A percentile compares a stretch with the other conserved stretches of the same genome.
phyloP scores from a whole-genome alignment of 2,329 filamentous ascomycete species.

The Dryadomyces quercus-mongolicae region DNA sequence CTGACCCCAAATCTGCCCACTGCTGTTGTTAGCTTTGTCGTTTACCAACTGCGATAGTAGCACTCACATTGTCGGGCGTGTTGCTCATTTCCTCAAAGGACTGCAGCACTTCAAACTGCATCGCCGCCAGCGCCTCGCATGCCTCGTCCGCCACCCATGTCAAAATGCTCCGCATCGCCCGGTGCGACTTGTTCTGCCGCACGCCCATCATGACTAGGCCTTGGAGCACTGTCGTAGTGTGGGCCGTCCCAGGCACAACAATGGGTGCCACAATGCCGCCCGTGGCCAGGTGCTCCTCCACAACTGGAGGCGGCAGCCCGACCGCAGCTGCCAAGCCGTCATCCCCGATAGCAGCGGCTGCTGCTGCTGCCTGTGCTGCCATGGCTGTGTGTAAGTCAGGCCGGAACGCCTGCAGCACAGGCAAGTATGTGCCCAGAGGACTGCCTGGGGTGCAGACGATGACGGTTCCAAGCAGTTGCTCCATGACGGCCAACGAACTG shows the following conservation, averaged over 20 bases:
- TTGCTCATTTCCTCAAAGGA: constrained; percentile 71
- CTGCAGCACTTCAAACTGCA: constrained; percentile 72
- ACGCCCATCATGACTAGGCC: constrained; percentile 71
- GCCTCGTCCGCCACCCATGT: constrained; percentile 70
- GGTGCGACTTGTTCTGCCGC: constrained; percentile 69
- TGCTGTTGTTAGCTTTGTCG: background rate
- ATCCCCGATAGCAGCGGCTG: background rate
- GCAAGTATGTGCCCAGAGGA: constrained; percentile 55
- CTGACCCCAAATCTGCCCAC: background rate
- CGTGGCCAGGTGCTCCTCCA: constrained; percentile 31
- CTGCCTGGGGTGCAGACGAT: constrained; percentile 66
- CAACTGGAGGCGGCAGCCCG: background rate
- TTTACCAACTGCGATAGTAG: too few relatives aligned
- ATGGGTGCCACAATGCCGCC: constrained; percentile 74
- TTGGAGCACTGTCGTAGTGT: constrained; percentile 53
- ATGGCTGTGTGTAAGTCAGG: constrained; percentile 16
- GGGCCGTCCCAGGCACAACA: constrained; percentile 58
- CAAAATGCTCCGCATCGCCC: constrained; percentile 58
- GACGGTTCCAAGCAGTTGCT: constrained; percentile 63
- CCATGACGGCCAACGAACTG: constrained; percentile 42
- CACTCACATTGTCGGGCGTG: constrained; percentile 40
- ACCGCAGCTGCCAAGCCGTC: background rate
- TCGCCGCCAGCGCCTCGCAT: constrained; percentile 59
- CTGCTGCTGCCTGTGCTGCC: background rate
- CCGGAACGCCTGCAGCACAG: constrained; percentile 43